Percentiles rank a stretch among this genome's conserved stretches.
phyloP scores from a whole-genome alignment of 352 stramenopile genomes.

The Globisporangium echinulatum region DNA sequence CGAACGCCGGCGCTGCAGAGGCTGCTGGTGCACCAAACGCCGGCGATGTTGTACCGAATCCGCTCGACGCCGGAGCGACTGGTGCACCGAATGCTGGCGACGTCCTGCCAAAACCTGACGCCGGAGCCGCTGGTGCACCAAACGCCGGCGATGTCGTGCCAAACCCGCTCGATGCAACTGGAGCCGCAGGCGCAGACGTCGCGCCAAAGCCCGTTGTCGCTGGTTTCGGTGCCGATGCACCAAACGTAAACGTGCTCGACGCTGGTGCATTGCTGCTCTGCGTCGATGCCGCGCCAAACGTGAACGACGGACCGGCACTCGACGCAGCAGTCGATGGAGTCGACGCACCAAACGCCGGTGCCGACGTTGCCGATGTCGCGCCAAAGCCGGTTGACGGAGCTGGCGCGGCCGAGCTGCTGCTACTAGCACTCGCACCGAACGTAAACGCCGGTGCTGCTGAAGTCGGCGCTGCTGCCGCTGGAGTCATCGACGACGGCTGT shows the following conservation, averaged over 20 bases:
- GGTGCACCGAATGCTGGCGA: constrained; percentile 6
- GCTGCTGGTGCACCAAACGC: constrained; percentile 18
- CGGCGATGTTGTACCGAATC: constrained; percentile 3
- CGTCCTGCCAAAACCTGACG: constrained; percentile 6
- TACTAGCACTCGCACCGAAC: constrained; percentile 9
- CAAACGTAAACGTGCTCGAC: constrained; percentile 12
- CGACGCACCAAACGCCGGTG: constrained; percentile 15
- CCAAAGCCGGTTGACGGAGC: constrained; percentile 13
- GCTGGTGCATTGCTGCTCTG: constrained; percentile 6
- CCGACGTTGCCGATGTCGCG: constrained; percentile 5
- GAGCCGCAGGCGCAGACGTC: constrained; percentile 1
- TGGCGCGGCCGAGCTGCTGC: not conserved
- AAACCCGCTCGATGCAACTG: constrained; percentile 2
- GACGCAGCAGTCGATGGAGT: not conserved
- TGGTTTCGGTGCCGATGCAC: constrained; percentile 4
- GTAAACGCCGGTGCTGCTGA: constrained; percentile 7
- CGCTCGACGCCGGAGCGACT: not conserved
- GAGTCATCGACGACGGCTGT: not conserved
- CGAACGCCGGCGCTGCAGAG: constrained; percentile 10
- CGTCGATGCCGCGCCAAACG: constrained; percentile 17
- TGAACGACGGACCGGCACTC: constrained; percentile 17
- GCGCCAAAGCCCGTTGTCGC: constrained; percentile 5
- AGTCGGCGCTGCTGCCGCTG: constrained; percentile 5
- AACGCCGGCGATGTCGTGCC: constrained; percentile 14
- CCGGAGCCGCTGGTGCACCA: constrained; percentile 9